Base-by-base conservation (phyloP, 306 rosid genomes). In the Cyamopsis tetragonoloba region DNA sequence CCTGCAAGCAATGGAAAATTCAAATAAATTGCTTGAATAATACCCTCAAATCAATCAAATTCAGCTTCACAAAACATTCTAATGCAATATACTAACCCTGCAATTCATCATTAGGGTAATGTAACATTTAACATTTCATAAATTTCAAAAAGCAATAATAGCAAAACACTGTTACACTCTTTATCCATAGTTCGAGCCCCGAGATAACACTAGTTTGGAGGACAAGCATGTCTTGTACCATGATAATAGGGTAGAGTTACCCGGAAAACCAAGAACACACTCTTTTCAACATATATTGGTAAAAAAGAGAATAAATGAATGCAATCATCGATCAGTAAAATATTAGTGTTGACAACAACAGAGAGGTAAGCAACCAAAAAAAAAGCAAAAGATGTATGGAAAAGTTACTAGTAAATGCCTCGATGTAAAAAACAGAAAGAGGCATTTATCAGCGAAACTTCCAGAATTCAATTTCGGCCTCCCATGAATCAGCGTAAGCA, bases 401-500 rank as follows among this genome's bases (percentile, higher is more conserved):
- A 23, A 78, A 77, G 93, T 87, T 84, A 87, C 93, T 84, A 87
- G 88, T 82, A 87, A 82, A 87, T 75, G 67, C 88, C 86, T 76
- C 20, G 58, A 56, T 38, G 19, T 17, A 28, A 77, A 1, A 38
- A 77, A n/a, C 0, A 72, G 28, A 74, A 0, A 44, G 13, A 30
- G 83, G 91, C 82, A 67, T 85, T 88, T 85, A 83, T 85, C 91
- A 88, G 90, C 95, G 90, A 88, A 88, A 83, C 95, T 66, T 66
- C 82, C 95, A 76, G n/a, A 1, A 8, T 34, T 49, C 10, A 44
- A 2, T 88, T 17, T 85, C 0, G 82, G 88, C 91, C 87, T 85
- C 82, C 95, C 84, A 88, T 85, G 95, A 88, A 88, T 85, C 91
- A 88, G 85, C n/a, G 11, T 72, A 88, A 85, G 91, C 88, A 88